phyloP scores from a whole-genome alignment of 257 asterid genomes.

The Lycium ferocissimum region DNA sequence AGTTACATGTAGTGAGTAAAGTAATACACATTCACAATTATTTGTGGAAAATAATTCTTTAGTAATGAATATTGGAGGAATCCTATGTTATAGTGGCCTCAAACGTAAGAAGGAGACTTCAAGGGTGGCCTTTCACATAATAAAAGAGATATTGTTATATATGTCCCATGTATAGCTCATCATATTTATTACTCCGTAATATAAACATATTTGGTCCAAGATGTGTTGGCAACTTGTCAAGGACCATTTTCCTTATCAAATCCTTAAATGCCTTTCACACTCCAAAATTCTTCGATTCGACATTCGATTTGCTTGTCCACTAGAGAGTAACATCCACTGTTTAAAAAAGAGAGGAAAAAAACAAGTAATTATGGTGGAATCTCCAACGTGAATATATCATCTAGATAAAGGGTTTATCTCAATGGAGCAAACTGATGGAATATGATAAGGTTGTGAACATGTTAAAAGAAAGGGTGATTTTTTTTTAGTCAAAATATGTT shows the following conservation, averaged over 20 bases:
- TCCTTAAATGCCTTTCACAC: background rate
- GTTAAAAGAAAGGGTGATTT: background rate
- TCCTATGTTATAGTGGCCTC: constrained; percentile 5
- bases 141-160: background rate
- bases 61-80: background rate
- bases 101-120: background rate
- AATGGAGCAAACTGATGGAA: constrained; percentile 19
- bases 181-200: background rate
- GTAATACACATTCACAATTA: background rate
- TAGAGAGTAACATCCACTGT: background rate
- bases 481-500: background rate
- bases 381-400: background rate
- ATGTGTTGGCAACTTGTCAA: background rate
- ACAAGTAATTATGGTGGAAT: background rate
- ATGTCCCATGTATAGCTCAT: background rate
- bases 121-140: background rate
- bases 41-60: background rate
- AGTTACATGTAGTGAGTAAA: background rate
- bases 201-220: background rate
- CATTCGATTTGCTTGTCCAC: background rate
- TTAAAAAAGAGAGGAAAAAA: background rate
- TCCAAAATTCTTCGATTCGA: background rate
- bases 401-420: background rate
- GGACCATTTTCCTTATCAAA: background rate
- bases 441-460: constrained; percentile 25